Percentiles rank a stretch among this genome's conserved stretches.
phyloP scores from a whole-genome alignment of 768 basidiomycete genomes.

The Tubosaeta brunneosetosa region DNA sequence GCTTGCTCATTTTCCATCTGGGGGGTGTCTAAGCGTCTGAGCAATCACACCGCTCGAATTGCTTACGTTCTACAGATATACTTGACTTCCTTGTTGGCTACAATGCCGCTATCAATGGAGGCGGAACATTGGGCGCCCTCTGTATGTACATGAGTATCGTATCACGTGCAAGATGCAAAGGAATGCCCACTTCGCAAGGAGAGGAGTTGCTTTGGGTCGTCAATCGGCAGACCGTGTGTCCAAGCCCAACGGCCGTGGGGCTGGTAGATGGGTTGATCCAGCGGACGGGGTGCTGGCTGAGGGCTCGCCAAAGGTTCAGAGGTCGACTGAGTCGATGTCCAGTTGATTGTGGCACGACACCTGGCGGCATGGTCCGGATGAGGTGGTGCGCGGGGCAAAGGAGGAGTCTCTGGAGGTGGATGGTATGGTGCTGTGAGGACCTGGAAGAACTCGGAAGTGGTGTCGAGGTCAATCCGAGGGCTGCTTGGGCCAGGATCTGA shows the following conservation, averaged over 20 bases:
- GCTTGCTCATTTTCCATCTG: slow-evolving; percentile 33
- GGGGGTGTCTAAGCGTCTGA: slow-evolving; percentile 3
- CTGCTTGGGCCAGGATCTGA: slow-evolving; percentile 21
- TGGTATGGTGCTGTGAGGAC: slow-evolving; percentile 26
- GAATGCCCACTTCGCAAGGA: slow-evolving; percentile 21
- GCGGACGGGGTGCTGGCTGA: neutral
- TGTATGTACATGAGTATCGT: slow-evolving; percentile 14
- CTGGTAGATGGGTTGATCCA: slow-evolving; percentile 24
- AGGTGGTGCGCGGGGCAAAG: slow-evolving; percentile 13
- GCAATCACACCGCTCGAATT: neutral
- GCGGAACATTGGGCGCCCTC: slow-evolving; percentile 36
- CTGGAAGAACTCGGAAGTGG: slow-evolving; percentile 27
- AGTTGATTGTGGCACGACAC: slow-evolving; percentile 28
- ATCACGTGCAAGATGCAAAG: neutral
- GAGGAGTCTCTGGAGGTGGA: slow-evolving; percentile 1
- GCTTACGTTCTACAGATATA: slow-evolving; percentile 38
- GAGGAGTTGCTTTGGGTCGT: slow-evolving; percentile 26
- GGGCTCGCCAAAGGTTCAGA: neutral
- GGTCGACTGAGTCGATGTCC: slow-evolving; percentile 15
- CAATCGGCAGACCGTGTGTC: slow-evolving; percentile 24
- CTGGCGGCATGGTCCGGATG: slow-evolving; percentile 16
- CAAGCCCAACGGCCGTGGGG: slow-evolving; percentile 33
- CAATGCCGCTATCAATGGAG: slow-evolving; percentile 32
- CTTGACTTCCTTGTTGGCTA: slow-evolving; percentile 25
- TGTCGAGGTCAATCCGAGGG: slow-evolving; percentile 12